Conservation (phyloP, 129 eudicot genomes). For the Heracleum sosnowskyi region DNA sequence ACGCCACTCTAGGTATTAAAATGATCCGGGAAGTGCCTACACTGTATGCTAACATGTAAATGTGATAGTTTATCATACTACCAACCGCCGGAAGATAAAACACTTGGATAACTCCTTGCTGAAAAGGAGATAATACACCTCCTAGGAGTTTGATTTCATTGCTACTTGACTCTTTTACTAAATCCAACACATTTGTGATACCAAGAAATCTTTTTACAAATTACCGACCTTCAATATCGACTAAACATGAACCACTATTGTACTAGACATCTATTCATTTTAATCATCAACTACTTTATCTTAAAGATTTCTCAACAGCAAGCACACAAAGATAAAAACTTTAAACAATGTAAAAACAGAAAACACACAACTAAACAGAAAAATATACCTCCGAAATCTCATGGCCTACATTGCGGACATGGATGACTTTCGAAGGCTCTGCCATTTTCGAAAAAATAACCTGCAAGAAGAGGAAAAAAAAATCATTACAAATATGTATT, state of each 20-base stretch:
- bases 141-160: neutral
- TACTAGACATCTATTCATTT: neutral
- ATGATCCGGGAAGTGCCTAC: neutral
- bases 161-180: neutral
- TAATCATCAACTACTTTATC: neutral
- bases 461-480: conserved; percentile 21
- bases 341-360: neutral
- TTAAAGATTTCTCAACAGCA: neutral
- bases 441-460: conserved; percentile 41
- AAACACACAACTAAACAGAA: neutral
- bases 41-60: neutral
- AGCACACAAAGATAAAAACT: neutral
- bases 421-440: conserved; percentile 94
- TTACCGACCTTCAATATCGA: neutral
- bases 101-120: neutral
- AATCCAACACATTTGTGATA: neutral
- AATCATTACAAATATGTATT: neutral
- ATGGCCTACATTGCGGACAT: conserved; percentile 96
- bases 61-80: neutral
- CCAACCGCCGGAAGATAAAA: neutral
- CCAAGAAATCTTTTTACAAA: neutral
- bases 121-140: neutral
- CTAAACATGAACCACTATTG: neutral
- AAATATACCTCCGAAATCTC: conserved; percentile 80
- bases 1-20: neutral